Conservation (phyloP, 129 eudicot genomes). For the Heracleum sosnowskyi region DNA sequence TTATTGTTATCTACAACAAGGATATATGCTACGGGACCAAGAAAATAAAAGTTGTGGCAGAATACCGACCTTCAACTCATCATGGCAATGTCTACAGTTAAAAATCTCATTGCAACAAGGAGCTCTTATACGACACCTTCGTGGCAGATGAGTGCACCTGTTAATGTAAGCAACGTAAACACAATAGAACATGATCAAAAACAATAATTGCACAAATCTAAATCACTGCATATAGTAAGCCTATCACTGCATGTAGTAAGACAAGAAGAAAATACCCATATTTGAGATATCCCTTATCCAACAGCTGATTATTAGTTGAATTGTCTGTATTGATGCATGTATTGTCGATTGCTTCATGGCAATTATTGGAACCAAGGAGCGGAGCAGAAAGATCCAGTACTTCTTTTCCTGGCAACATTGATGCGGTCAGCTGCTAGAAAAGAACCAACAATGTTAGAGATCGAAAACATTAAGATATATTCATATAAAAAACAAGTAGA, state of each 20-base stretch:
- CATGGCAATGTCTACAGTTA: conserved; percentile 80
- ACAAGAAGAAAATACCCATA: conserved; percentile 43
- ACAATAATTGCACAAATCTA: too few species aligned
- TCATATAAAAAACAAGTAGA: too few species aligned
- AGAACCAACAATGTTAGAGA: too few species aligned
- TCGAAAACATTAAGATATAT: too few species aligned
- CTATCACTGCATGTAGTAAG: not conserved
- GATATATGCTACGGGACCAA: not conserved
- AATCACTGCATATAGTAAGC: too few species aligned
- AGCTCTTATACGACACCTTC: conserved; percentile 75
- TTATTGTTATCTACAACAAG: not conserved
- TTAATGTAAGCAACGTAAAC: too few species aligned
- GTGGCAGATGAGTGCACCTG: conserved; percentile 72
- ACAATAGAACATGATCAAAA: too few species aligned
- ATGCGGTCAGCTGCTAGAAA: too few species aligned
- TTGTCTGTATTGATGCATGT: conserved; percentile 11
- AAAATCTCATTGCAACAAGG: conserved; percentile 88
- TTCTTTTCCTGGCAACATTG: not conserved
- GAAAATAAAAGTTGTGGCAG: not conserved
- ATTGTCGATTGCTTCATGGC: not conserved
- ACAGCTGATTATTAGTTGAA: conserved; percentile 22
- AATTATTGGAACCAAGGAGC: conserved; percentile 13
- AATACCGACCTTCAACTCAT: conserved; percentile 64
- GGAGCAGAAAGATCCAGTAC: not conserved
- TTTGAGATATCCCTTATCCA: conserved; percentile 45